These are phyloP conservation scores for Sinapis alba DNA, from an alignment of 441 rosid species.

Conservation along the genomic window DNA sequence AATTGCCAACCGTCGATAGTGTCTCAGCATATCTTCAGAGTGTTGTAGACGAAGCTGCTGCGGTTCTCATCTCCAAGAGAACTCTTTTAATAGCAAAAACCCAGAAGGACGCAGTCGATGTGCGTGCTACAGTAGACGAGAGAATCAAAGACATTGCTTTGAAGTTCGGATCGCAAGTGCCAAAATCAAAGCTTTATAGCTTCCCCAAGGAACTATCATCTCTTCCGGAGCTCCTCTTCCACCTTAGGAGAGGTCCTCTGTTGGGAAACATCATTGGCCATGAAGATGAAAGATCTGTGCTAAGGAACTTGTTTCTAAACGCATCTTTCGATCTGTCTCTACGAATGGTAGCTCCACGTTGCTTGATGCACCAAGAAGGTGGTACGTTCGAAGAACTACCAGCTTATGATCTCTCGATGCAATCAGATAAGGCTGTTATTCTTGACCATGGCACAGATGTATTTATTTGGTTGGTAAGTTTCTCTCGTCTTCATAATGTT, in stretches of 20 bases:
- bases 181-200: conserved; percentile 75
- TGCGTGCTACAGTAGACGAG: conserved; percentile 79
- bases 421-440: conserved; percentile 92
- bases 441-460: conserved; percentile 98
- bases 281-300: conserved; percentile 92
- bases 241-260: conserved; percentile 88
- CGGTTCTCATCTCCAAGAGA: conserved; percentile 88
- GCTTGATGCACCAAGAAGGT: conserved; percentile 94
- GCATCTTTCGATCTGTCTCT: conserved; percentile 93
- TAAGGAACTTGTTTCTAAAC: conserved; percentile 80
- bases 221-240: conserved; percentile 86
- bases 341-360: conserved; percentile 92
- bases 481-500: conserved; percentile 1
- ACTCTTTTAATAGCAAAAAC: conserved; percentile 76
- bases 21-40: conserved; percentile 83
- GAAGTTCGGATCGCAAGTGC: conserved; percentile 80
- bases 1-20: conserved; percentile 81
- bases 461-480: conserved; percentile 96
- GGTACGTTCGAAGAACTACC: conserved; percentile 95
- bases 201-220: conserved; percentile 84
- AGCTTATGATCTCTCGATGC: conserved; percentile 93
- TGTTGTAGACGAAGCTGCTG: conserved; percentile 81
- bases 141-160: conserved; percentile 86
- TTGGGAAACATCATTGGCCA: conserved; percentile 95
- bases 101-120: conserved; percentile 66